These are phyloP conservation scores for Triticum monococcum DNA, from an alignment of 176 grass and related monocot species.

Conservation along the genomic window DNA sequence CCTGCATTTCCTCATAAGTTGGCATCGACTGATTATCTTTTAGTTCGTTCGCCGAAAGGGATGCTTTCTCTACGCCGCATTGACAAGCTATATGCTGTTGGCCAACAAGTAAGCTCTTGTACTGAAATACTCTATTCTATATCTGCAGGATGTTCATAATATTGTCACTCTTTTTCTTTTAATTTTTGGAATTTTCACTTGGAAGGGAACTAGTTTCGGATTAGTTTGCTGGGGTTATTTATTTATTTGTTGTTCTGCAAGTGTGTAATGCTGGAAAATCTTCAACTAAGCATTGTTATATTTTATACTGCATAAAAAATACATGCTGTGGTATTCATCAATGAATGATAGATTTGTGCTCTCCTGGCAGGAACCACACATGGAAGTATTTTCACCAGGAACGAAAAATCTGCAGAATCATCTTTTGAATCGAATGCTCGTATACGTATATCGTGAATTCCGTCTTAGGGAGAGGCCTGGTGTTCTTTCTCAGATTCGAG, in stretches of 20 bases:
- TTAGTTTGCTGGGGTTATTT: constrained; percentile 11
- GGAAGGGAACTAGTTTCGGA: neutral
- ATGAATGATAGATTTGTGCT: constrained; percentile 27
- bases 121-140: constrained; percentile 20
- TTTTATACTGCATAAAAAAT: neutral
- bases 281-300: neutral
- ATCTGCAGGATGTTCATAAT: neutral
- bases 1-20: constrained; percentile 91
- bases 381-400: constrained; percentile 84
- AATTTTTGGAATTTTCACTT: neutral
- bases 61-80: constrained; percentile 80
- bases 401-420: constrained; percentile 75
- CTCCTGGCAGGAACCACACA: constrained; percentile 82
- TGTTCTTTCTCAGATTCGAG: constrained; percentile 58
- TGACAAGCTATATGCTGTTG: constrained; percentile 84
- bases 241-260: neutral
- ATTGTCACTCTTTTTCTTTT: constrained; percentile 6
- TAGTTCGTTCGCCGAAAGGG: constrained; percentile 91
- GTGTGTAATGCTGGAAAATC: constrained; percentile 18
- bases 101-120: constrained; percentile 74
- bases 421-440: constrained; percentile 81
- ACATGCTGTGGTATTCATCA: neutral
- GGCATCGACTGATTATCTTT: constrained; percentile 76
- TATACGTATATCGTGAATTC: constrained; percentile 88
- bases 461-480: constrained; percentile 81